A percentile compares a stretch with the other conserved stretches of the same genome.
Evolutionary conservation across 108 stramenopile genomes (phyloP).

Genomic region (Pelagomonas calceolata): DNA sequence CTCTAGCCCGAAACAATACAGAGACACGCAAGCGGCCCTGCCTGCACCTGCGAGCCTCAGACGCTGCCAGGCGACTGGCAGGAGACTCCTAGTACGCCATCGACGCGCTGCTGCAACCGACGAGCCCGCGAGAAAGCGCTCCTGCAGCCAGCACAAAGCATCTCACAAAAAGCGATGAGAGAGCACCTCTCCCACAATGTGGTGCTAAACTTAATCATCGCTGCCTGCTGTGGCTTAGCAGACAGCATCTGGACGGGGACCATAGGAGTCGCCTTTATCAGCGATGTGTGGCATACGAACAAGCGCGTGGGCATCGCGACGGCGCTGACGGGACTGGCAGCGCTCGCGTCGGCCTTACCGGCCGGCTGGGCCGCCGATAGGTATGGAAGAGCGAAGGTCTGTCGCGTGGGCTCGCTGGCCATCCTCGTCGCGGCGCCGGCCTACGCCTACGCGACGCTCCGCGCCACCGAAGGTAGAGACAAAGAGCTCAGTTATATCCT

Average conservation of each 20-base stretch:
- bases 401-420: constrained; percentile 1
- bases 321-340: constrained; percentile 43
- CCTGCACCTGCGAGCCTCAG: too few relatives aligned
- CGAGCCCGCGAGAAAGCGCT: too few relatives aligned
- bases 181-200: not conserved
- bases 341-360: constrained; percentile 44
- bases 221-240: not conserved
- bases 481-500: not conserved
- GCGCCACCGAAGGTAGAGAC: constrained; percentile 14
- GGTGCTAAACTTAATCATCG: not conserved
- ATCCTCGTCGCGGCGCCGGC: constrained; percentile 22
- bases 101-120: too few relatives aligned
- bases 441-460: not conserved
- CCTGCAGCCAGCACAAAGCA: too few relatives aligned
- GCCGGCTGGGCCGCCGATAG: constrained; percentile 6
- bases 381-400: not conserved
- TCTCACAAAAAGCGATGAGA: too few relatives aligned
- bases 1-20: too few relatives aligned
- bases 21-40: too few relatives aligned
- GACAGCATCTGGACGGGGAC: not conserved
- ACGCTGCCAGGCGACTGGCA: too few relatives aligned
- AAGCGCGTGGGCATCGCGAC: constrained; percentile 46
- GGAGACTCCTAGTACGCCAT: too few relatives aligned
- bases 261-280: not conserved
- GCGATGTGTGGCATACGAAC: constrained; percentile 15